A percentile compares a stretch with the other conserved stretches of the same genome.
phyloP scores from a whole-genome alignment of 495 filamentous ascomycete species.

The Penicillium parvum region DNA sequence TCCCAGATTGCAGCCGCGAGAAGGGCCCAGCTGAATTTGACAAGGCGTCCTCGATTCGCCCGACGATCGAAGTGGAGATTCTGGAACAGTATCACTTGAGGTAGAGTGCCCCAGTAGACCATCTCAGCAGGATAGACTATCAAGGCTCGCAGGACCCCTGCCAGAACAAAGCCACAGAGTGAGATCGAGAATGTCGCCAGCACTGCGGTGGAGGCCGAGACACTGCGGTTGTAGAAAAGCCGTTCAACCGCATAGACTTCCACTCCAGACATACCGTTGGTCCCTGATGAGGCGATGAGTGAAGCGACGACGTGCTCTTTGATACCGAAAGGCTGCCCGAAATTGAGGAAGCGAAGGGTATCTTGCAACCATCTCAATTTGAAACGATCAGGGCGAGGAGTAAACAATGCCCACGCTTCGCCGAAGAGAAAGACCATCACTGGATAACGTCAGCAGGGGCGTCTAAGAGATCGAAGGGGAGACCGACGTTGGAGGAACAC shows the following conservation, averaged over 20 bases:
- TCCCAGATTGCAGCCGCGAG: conserved; percentile 41
- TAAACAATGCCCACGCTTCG: conserved; percentile 36
- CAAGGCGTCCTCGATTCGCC: conserved; percentile 27
- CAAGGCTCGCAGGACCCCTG: conserved; percentile 48
- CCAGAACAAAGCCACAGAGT: conserved; percentile 51
- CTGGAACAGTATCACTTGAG: conserved; percentile 27
- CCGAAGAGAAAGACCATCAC: conserved; percentile 12
- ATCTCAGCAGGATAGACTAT: conserved; percentile 52
- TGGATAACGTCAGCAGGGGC: no score
- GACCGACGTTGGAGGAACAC: no score
- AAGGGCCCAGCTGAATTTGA: conserved; percentile 32
- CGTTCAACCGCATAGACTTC: conserved; percentile 28
- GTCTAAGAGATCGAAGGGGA: no score
- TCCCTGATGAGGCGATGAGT: conserved; percentile 27
- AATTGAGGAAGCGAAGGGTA: conserved; percentile 25
- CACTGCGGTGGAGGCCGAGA: conserved; percentile 24
- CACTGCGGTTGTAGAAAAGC: conserved; percentile 29
- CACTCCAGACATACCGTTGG: conserved; percentile 13
- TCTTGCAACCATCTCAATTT: conserved; percentile 26
- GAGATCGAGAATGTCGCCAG: conserved; percentile 31
- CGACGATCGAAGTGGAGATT: conserved; percentile 31
- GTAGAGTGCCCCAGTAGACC: conserved; percentile 36
- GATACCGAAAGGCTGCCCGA: conserved; percentile 27
- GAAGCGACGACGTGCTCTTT: conserved; percentile 32
- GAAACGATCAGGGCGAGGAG: conserved; percentile 37